Conservation (phyloP, 768 basidiomycete genomes). For the Trametes cingulata region DNA sequence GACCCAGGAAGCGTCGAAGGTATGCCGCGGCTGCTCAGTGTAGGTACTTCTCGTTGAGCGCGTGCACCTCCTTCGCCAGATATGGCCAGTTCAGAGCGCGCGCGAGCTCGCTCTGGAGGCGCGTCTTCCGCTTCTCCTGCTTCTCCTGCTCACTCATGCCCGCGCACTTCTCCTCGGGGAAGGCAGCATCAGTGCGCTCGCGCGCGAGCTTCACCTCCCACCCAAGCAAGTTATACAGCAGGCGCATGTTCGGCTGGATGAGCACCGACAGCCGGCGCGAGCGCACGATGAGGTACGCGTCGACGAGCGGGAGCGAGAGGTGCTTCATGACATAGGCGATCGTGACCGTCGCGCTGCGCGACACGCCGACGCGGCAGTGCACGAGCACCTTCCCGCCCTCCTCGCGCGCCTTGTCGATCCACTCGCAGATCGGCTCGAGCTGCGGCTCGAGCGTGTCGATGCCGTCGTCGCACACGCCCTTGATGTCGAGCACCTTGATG, state of each 20-base stretch:
- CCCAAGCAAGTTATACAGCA: conserved; percentile 91
- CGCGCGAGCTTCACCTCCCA: conserved; percentile 95
- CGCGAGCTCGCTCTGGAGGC: conserved; percentile 57
- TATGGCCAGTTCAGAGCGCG: conserved; percentile 82
- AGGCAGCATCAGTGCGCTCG: conserved; percentile 47
- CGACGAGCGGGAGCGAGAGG: conserved; percentile 79
- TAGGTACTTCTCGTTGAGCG: conserved; percentile 83
- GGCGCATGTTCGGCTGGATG: conserved; percentile 94
- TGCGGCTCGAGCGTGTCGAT: conserved; percentile 93
- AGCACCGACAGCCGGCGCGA: conserved; percentile 86
- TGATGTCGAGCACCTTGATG: conserved; percentile 89
- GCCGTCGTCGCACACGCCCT: conserved; percentile 93
- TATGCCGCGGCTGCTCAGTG: conserved; percentile 28
- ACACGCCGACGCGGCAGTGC: conserved; percentile 99
- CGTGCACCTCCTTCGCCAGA: conserved; percentile 81
- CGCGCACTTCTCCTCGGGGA: conserved; percentile 25
- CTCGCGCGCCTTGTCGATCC: conserved; percentile 85
- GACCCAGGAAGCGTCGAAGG: too few relatives aligned
- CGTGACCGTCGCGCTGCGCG: conserved; percentile 91
- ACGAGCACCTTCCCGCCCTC: conserved; percentile 91
- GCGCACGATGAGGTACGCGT: conserved; percentile 91
- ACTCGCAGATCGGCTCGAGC: conserved; percentile 84
- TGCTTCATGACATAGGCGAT: conserved; percentile 99
- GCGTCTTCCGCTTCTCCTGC: conserved; percentile 28
- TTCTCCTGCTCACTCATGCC: conserved; percentile 41